Base-by-base conservation (phyloP, 2,329 filamentous ascomycete genomes). In the Aspergillus quadricinctus region DNA sequence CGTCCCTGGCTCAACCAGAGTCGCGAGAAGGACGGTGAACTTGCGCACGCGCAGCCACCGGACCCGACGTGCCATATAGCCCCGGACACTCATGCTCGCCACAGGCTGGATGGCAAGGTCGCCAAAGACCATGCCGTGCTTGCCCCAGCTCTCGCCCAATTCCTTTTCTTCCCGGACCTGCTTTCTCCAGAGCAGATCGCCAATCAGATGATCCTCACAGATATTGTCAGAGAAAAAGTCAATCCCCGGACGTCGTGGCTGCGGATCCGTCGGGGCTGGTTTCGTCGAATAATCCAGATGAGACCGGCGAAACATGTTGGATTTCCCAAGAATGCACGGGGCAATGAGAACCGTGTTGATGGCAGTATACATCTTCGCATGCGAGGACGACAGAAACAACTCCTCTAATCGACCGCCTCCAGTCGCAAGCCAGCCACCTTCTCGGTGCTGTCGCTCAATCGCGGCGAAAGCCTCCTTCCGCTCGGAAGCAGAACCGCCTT, bases 331-430 rank as follows among this genome's bases (percentile, higher is more conserved):
- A 56, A 96, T 88, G 74, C 94, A 99, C 8, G 95, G 94, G 0
- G 94, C 94, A 52, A 97, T 77, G 3, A 89, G 83, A 17, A 97
- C 90, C 0, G 90, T 90, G 75, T 97, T 97, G 81, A 99, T 99
- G 59, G 93, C 94, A 8, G 88, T 88, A 77, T 99, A 99, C 80
- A 99, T 97, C 71, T 99, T 99, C 65, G 92, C 91, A 72, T 99
- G 94, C 0, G 91, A 86, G 0, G 92, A 94, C 0, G 91, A 88
- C 82, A 99, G 89, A 77, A 97, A 99, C 74, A 93, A 85, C 70
- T 99, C 94, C 70, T 99, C 94, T 0, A 99, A 81, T 0, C 92
- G 83, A 5, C 92, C 92, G 23, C 95, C 94, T 37, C 86, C 86
- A 43, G 77, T 74, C 55, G 66, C 66, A 35, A 73, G 65, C 10